Percentiles rank a stretch among this genome's conserved stretches.
phyloP scores from a whole-genome alignment of 345 rosid genomes.

The Garcia nutans region DNA sequence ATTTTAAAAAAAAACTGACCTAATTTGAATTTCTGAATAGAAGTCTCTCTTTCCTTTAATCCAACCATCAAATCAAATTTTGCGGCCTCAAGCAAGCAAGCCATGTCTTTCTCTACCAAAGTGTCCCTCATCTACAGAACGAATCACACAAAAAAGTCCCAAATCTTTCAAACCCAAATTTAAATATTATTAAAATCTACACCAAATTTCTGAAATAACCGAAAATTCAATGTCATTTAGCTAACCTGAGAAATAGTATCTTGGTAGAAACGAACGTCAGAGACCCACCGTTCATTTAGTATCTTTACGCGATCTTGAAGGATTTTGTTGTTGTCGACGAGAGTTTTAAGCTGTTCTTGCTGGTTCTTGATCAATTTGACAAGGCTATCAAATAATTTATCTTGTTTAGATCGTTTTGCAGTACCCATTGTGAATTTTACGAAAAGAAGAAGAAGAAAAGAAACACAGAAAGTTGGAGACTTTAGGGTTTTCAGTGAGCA shows the following conservation, averaged over 20 bases:
- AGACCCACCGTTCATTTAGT: slow-evolving; percentile 44
- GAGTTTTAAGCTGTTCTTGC: slow-evolving; percentile 62
- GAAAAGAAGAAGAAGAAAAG: background rate
- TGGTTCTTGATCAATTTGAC: slow-evolving; percentile 52
- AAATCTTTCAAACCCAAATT: slow-evolving; percentile 12
- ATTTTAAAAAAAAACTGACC: slow-evolving; percentile 33
- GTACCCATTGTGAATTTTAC: slow-evolving; percentile 24
- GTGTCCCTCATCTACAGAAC: slow-evolving; percentile 42
- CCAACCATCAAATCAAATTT: slow-evolving; percentile 59
- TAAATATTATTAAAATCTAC: slow-evolving; percentile 17
- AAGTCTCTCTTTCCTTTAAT: slow-evolving; percentile 53
- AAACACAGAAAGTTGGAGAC: background rate
- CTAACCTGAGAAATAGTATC: slow-evolving; percentile 53
- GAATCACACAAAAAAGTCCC: background rate
- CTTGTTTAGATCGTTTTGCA: slow-evolving; percentile 25
- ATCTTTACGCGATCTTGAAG: slow-evolving; percentile 52
- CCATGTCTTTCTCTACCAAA: slow-evolving; percentile 47
- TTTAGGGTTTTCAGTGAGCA: background rate
- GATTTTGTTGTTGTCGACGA: slow-evolving; percentile 53
- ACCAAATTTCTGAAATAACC: slow-evolving; percentile 21
- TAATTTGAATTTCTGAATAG: slow-evolving; percentile 47
- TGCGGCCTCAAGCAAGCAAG: slow-evolving; percentile 37
- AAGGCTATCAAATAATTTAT: slow-evolving; percentile 44
- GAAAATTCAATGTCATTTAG: background rate
- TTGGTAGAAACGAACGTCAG: slow-evolving; percentile 47